Conservation (phyloP, 495 filamentous ascomycete genomes). For the Lindgomyces ingoldianus region DNA sequence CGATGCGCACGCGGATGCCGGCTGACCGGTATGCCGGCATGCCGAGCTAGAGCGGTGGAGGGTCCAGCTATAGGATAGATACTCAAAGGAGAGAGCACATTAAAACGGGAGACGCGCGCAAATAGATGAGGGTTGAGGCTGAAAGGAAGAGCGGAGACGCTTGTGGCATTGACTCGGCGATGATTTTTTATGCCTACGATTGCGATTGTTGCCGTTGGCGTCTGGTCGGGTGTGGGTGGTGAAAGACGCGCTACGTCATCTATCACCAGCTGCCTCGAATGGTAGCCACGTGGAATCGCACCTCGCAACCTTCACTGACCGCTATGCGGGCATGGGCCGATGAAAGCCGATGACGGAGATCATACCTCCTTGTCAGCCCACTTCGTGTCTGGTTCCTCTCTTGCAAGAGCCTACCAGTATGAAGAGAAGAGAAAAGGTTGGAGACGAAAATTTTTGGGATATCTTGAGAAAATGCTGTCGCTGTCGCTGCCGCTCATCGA, state of each 20-base stretch:
- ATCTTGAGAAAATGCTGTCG: no score
- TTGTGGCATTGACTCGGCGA: slow-evolving; percentile 3
- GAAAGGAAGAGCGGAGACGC: neutral
- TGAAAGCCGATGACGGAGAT: neutral
- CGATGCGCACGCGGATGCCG: slow-evolving; percentile 21
- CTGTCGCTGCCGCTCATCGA: no score
- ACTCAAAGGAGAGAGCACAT: no score
- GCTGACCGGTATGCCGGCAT: slow-evolving; percentile 25
- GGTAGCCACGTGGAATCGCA: neutral
- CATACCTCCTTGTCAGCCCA: neutral
- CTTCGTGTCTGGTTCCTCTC: no score
- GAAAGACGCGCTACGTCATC: neutral
- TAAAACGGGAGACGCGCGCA: no score
- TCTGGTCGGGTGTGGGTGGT: neutral
- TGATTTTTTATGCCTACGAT: neutral
- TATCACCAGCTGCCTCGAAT: neutral
- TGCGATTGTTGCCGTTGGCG: neutral
- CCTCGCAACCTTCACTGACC: neutral
- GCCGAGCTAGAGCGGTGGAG: no score
- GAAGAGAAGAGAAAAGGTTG: no score
- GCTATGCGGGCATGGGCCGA: neutral
- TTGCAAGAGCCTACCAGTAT: no score
- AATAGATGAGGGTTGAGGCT: no score
- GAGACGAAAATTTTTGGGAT: no score
- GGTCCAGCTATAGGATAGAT: no score